Evolutionary conservation across 2,329 filamentous ascomycete species (phyloP), one percentile per base, ranked within the genome.

Genomic region (Drechslerella stenobrocha): DNA sequence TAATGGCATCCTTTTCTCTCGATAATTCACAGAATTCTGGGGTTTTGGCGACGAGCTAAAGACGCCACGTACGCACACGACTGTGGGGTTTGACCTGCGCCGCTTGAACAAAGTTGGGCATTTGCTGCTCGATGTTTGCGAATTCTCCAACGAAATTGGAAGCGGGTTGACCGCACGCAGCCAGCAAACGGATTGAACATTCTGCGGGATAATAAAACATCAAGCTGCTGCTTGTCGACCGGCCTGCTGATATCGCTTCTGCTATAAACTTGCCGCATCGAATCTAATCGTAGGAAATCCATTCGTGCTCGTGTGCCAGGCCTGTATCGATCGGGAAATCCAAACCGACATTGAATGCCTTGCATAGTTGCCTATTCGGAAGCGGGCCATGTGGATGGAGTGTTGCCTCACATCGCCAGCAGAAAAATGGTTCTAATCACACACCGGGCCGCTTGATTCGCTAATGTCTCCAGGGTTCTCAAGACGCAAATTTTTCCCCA

Each of bases 401-500:
- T 42, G 37, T 42, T 42, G 37, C 37, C 37, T 42, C 15, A n/a
- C n/a, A n/a, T n/a, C n/a, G n/a, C n/a, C n/a, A n/a, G n/a, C n/a
- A n/a, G n/a, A n/a, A n/a, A n/a, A n/a, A n/a, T n/a, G n/a, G n/a
- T n/a, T n/a, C n/a, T n/a, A 18, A 42, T 13, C 18, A 7, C 37
- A 18, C 37, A n/a, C n/a, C n/a, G n/a, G n/a, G 37, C 37, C 37
- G 37, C 37, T 18, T 42, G 37, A 3, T 42, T 42, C 15, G 37
- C 37, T 42, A 7, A 42, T 18, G 4, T 42, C 37, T 20, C 37
- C 37, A 18, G 22, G 37, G 37, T 8, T 8, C 15, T 42, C 9
- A 18, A 18, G 18, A 7, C 37, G 37, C 37, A 42, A 42, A 18
- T 42, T 42, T 42, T 42, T 42, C 3, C 37, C 37, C 55, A 61